Percentiles rank a stretch among this genome's conserved stretches.
Evolutionary conservation across 345 rosid genomes (phyloP).

Genomic region (Psidium friedrichsthalianum): DNA sequence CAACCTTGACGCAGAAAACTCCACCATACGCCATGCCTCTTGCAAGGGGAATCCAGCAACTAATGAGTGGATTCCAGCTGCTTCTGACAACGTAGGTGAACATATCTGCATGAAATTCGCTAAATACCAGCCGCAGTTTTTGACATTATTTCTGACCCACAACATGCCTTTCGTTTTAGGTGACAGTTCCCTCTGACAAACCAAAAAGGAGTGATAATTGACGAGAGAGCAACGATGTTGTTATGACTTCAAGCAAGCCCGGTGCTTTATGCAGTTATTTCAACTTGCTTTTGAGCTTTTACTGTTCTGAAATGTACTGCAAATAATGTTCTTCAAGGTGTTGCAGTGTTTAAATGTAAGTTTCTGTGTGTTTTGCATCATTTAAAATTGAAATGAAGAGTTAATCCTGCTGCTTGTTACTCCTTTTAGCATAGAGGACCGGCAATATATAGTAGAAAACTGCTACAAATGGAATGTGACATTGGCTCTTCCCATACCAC

Average conservation of each 20-base stretch:
- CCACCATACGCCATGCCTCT: slow-evolving; percentile 21
- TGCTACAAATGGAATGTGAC: neutral
- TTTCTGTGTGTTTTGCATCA: neutral
- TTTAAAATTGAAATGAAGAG: neutral
- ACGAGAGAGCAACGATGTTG: neutral
- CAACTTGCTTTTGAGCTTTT: neutral
- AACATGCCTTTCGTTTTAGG: slow-evolving; percentile 16
- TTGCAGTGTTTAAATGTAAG: neutral
- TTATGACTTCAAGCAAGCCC: neutral
- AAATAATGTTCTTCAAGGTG: neutral
- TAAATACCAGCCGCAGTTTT: neutral
- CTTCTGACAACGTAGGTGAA: slow-evolving; percentile 20
- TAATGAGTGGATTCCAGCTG: slow-evolving; percentile 55
- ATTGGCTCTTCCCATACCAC: neutral
- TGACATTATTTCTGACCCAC: neutral
- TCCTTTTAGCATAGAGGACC: neutral
- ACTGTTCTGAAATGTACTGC: neutral
- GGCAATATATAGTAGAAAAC: neutral
- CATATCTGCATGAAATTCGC: neutral
- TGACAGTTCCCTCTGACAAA: slow-evolving; percentile 30
- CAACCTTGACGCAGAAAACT: slow-evolving; percentile 18
- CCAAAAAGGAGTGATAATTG: slow-evolving; percentile 55
- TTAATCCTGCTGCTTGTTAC: neutral
- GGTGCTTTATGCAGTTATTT: neutral
- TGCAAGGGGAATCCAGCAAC: slow-evolving; percentile 65